A percentile compares a stretch with the other conserved stretches of the same genome.
These are phyloP conservation scores for Candida sakaeoensis DNA, from an alignment of 805 yeast species.

Conservation along the genomic window DNA sequence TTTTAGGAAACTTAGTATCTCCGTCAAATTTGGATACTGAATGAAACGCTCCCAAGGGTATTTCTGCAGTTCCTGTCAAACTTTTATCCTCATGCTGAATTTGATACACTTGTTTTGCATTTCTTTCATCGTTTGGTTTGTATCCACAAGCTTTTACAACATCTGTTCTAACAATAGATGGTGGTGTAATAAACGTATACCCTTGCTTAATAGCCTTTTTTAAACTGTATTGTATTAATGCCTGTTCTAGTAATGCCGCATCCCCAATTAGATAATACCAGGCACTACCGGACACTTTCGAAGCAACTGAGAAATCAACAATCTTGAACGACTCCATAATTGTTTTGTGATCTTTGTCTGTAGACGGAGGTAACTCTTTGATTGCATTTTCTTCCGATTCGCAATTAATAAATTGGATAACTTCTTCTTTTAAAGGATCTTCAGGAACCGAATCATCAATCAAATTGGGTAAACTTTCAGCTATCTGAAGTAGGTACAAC, in stretches of 20 bases:
- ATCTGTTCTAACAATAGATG: slow-evolving; percentile 77
- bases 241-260: slow-evolving; percentile 87
- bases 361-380: slow-evolving; percentile 5
- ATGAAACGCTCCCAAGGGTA: slow-evolving; percentile 81
- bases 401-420: slow-evolving; percentile 54
- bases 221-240: slow-evolving; percentile 76
- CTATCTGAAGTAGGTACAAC: slow-evolving; percentile 31
- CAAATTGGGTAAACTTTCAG: slow-evolving; percentile 61
- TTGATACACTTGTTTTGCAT: slow-evolving; percentile 80
- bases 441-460: slow-evolving; percentile 46
- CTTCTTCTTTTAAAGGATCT: slow-evolving; percentile 35
- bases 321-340: slow-evolving; percentile 69
- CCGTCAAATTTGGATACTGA: slow-evolving; percentile 47
- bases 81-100: slow-evolving; percentile 55
- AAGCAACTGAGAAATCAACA: slow-evolving; percentile 67
- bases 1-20: slow-evolving; percentile 45
- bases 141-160: slow-evolving; percentile 89
- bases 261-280: slow-evolving; percentile 84
- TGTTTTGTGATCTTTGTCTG: slow-evolving; percentile 54
- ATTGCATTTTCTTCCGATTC: slow-evolving; percentile 18
- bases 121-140: slow-evolving; percentile 83
- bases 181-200: slow-evolving; percentile 73
- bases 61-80: slow-evolving; percentile 92
- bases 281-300: slow-evolving; percentile 76
- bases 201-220: slow-evolving; percentile 62